Base-by-base conservation (phyloP, 2,329 filamentous ascomycete species). In the Pestalotiopsis sp. region DNA sequence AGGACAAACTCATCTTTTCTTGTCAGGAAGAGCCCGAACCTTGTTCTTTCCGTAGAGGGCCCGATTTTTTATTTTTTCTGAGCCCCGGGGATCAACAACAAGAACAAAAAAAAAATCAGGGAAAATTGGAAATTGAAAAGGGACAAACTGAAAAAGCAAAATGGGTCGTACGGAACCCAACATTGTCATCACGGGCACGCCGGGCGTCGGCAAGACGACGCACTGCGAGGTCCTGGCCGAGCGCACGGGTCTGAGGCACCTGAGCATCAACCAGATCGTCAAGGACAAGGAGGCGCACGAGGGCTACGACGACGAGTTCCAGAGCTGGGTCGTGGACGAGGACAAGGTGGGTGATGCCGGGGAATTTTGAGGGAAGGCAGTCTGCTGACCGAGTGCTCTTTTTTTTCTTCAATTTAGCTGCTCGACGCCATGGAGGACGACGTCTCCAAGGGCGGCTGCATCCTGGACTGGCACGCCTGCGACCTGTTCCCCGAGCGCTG, bases 381-480 rank as follows among this genome's bases (percentile, higher is more conserved):
- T 27, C 25, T 4, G 25, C 25, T 27, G 27, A 27, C 27, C 27
- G 3, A 27, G 3, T 14, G 20, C 27, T 69, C 70, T 63, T 58
- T 59, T 69, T 64, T 63, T 58, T 59, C 69, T 64, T 65, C 20
- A 69, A 23, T 23, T 52, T 11, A 94, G 91, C 83, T 99, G 39
- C 87, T 99, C 25, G 96, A 99, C 78, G 89, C 92, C 62, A 92
- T 99, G 68, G 96, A 98, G 82, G 88, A 93, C 68, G 91, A 96
- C 70, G 87, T 93, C 52, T 87, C 91, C 71, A 82, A 87, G 23
- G 95, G 95, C 68, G 96, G 96, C 23, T 93, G 90, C 80, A 90
- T 99, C 74, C 92, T 99, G 77, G 96, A 99, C 83, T 99, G 96
- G 95, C 96, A 99, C 82, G 95, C 95, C 2, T 98, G 95, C 83